Evolutionary conservation across 2,329 filamentous ascomycete genomes (phyloP), one percentile per base, ranked within the genome.

Genomic region (Hypoxylon sp.): DNA sequence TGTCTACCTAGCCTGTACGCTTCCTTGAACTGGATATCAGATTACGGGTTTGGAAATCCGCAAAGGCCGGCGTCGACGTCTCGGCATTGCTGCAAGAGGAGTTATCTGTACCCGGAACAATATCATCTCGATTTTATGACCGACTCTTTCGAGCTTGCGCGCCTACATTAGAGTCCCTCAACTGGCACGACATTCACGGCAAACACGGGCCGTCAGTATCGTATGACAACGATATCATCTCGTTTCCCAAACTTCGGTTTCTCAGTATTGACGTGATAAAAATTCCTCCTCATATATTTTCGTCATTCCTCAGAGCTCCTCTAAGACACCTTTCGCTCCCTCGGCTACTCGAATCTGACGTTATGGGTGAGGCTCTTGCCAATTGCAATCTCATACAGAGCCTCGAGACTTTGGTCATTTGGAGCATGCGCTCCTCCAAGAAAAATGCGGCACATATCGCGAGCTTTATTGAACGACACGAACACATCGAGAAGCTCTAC

Each of bases 91-190:
- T 14, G 2, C 10, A 14, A 13, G 33, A 37, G 11, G 13, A 13
- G 33, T 11, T 13, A 13, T 3, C 1, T 37, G 13, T 2, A 13
- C 3, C 33, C 33, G 11, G 33, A 13, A 37, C 33, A 37, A 46
- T 33, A 48, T 22, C 30, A 25, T n/a, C 10, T 44, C 44, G 17
- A 11, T 30, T 67, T n/a, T 54, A 35, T 35, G 30, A 44, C 11
- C 30, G 22, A 11, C 25, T 59, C 31, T 25, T 63, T 3, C 64
- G 61, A 14, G 20, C n/a, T 14, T 63, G 37, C 33, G 64, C 59
- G 7, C 30, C 59, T 11, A 67, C 54, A 6, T 14, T 63, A 6
- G 54, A 58, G 40, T 49, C 48, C 2, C 31, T 63, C 2, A 33
- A 22, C 3, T 63, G 48, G 54, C 33, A 37, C 1, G 11, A 37